Base-by-base conservation (phyloP, 1,284 basidiomycete species). In the Grifola frondosa region DNA sequence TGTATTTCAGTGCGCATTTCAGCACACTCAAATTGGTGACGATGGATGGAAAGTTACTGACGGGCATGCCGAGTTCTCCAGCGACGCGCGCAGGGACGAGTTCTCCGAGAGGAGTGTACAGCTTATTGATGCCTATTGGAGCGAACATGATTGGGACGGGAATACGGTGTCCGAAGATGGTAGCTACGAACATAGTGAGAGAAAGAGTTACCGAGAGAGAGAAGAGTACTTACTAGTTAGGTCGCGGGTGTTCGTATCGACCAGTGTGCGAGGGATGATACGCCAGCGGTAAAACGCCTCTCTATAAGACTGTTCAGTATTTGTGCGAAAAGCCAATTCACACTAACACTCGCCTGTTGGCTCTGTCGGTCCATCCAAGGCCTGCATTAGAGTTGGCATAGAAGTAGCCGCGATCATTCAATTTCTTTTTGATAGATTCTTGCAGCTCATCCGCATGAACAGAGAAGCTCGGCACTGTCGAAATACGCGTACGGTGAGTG, bases 301-400 rank as follows among this genome's bases (percentile, higher is more conserved):
- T 37, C 73, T 68, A 31, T 20, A 46, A 21, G 21, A 15, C 7
- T 22, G 10, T 28, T 40, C 11, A 50, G 36, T 11, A 17, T n/a
- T n/a, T n/a, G n/a, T 19, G 23, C 12, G 20, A 32, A 32, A 9
- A 21, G 12, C 5, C 31, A 4, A 12, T 20, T 36, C 7, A 33
- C 24, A 33, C 5, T 37, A 48, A 48, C 2, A 53, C 63, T 42
- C 50, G 68, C 66, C 74, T 64, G 57, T 81, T 80, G 0, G 77
- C 75, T 39, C 66, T 62, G 58, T 79, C 72, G 0, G 79, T 80
- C 70, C 74, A 77, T 29, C 74, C 74, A 2, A 79, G 51, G 0
- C 78, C 77, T 3, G 78, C 78, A 50, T 81, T 79, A 5, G 76
- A 78, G 58, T 73, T 74, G 5, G 77, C 77, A 48, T 80, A 80